phyloP scores from a whole-genome alignment of 768 basidiomycete genomes.

The Suillus subluteus region DNA sequence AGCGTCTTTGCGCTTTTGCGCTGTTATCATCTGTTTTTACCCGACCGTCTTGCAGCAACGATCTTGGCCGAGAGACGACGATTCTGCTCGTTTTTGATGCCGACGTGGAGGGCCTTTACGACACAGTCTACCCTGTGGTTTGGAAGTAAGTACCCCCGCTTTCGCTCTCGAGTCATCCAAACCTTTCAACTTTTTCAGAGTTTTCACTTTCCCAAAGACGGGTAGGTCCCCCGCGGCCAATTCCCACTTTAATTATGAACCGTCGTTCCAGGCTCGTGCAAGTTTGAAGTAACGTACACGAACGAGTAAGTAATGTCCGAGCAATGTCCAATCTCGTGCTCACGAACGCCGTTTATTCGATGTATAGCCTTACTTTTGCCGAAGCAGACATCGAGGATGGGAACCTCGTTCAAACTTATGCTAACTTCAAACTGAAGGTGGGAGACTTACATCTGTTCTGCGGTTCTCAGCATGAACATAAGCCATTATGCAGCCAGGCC shows the following conservation, averaged over 20 bases:
- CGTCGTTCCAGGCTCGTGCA: neutral
- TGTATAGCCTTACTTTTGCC: neutral
- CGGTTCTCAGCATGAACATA: neutral
- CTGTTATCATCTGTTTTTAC: neutral
- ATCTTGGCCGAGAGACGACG: neutral
- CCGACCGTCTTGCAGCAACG: neutral
- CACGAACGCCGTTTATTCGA: neutral
- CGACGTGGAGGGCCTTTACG: neutral
- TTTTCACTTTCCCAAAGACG: neutral
- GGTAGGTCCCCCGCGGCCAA: neutral
- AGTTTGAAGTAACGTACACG: neutral
- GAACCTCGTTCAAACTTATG: rapidly evolving
- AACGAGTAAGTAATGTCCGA: neutral
- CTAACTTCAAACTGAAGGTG: neutral
- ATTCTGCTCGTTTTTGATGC: neutral
- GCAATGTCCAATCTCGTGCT: neutral
- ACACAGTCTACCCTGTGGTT: neutral
- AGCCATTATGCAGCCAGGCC: neutral
- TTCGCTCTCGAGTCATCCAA: neutral
- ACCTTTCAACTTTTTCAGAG: neutral
- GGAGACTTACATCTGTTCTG: neutral
- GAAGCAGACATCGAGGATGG: neutral
- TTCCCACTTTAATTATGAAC: neutral
- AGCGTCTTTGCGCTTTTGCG: neutral
- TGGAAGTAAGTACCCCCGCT: neutral